phyloP scores from a whole-genome alignment of 2,329 filamentous ascomycete species.

The Diaporthe citrichinensis region DNA sequence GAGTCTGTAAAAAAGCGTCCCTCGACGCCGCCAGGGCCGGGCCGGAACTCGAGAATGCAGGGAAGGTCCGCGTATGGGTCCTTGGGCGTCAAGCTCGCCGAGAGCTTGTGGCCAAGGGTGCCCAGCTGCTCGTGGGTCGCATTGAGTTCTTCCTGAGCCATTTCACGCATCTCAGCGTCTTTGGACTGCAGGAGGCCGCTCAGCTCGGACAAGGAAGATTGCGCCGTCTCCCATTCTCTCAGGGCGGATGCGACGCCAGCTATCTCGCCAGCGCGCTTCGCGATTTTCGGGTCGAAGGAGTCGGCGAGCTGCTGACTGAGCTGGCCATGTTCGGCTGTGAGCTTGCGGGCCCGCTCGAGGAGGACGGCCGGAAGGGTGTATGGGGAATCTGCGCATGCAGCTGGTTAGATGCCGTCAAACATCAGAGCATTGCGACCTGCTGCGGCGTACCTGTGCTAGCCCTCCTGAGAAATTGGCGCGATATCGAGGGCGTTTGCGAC shows the following conservation, averaged over 20 bases:
- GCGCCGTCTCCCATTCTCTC: constrained; percentile 69
- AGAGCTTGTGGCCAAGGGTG: constrained; percentile 76
- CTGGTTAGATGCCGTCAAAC: constrained; percentile 30
- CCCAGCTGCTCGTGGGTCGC: constrained; percentile 74
- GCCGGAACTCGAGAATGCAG: constrained; percentile 91
- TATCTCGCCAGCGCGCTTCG: constrained; percentile 74
- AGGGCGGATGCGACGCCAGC: constrained; percentile 70
- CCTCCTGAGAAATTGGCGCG: constrained; percentile 54
- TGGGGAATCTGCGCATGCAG: constrained; percentile 33
- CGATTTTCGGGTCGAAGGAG: constrained; percentile 69
- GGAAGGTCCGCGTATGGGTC: constrained; percentile 93
- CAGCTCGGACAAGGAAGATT: constrained; percentile 68
- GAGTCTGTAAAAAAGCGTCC: constrained; percentile 91
- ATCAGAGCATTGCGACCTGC: background rate
- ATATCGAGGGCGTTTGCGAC: constrained; percentile 50
- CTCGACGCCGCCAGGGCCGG: constrained; percentile 92
- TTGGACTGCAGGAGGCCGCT: constrained; percentile 63
- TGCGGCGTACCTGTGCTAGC: constrained; percentile 60
- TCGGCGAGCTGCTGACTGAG: constrained; percentile 66
- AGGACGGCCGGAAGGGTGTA: constrained; percentile 65
- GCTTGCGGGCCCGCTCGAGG: constrained; percentile 70
- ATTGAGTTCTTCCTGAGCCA: constrained; percentile 87
- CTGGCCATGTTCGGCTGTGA: constrained; percentile 70
- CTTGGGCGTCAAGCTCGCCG: constrained; percentile 83
- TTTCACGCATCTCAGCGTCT: constrained; percentile 79